A percentile compares a stretch with the other conserved stretches of the same genome.
phyloP scores from a whole-genome alignment of 1,139 yeast species.

The Geotrichum histeridarum region DNA sequence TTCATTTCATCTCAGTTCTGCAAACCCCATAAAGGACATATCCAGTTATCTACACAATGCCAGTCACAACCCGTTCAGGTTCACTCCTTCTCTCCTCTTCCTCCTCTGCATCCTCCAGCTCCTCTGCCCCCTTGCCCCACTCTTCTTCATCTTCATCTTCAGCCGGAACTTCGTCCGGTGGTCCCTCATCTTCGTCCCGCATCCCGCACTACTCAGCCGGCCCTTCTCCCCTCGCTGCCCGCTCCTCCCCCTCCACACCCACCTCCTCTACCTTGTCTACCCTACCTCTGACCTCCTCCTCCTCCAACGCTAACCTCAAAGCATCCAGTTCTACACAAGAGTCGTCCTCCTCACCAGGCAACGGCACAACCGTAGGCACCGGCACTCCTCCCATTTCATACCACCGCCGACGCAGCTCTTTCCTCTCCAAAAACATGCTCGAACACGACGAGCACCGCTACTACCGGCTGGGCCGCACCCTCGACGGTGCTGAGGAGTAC shows the following conservation, averaged over 20 bases:
- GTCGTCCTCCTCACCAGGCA: too few species aligned
- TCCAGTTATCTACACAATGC: too few species aligned
- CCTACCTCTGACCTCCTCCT: background rate
- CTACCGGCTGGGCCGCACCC: slow-evolving; percentile 14
- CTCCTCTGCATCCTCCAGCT: background rate
- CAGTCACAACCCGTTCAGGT: background rate
- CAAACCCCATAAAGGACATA: too few species aligned
- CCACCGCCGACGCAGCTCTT: slow-evolving; percentile 1
- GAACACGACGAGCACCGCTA: slow-evolving; percentile 16
- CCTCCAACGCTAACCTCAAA: background rate
- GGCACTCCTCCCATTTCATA: background rate
- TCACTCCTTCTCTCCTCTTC: background rate
- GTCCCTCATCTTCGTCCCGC: background rate
- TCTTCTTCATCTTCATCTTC: background rate
- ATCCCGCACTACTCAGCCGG: background rate
- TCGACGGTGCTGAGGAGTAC: slow-evolving; percentile 12
- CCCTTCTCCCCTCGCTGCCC: background rate
- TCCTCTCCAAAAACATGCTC: slow-evolving; percentile 14
- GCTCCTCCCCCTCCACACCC: background rate
- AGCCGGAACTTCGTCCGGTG: background rate
- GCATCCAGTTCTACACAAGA: too few species aligned
- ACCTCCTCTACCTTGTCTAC: too few species aligned
- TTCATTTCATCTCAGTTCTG: too few species aligned
- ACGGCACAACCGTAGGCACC: too few species aligned
- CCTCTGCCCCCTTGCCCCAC: background rate